phyloP scores from a whole-genome alignment of 2,329 filamentous ascomycete species.

The Lojkania enalia region DNA sequence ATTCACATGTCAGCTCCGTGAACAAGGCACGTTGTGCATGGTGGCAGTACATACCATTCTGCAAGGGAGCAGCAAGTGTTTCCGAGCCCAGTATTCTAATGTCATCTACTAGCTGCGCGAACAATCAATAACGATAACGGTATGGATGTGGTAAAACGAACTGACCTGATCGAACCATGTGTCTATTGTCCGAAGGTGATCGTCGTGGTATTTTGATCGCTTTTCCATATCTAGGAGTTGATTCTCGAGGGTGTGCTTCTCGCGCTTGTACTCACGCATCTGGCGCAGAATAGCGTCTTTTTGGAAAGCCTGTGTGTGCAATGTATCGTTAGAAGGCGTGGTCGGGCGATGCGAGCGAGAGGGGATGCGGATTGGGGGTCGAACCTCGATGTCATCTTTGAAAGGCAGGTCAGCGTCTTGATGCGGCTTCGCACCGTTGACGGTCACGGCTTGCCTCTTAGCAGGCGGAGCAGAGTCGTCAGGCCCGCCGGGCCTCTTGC shows the following conservation, averaged over 20 bases:
- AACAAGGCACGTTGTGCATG: too few relatives aligned
- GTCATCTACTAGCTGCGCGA: conserved; percentile 51
- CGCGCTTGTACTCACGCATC: conserved; percentile 97
- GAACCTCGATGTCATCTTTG: conserved; percentile 73
- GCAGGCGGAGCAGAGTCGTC: conserved; percentile 85
- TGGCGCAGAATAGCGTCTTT: conserved; percentile 97
- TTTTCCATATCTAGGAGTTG: conserved; percentile 81
- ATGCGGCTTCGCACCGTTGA: conserved; percentile 74
- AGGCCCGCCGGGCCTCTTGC: conserved; percentile 88
- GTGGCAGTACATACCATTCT: conserved; percentile 17
- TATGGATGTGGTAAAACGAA: conserved; percentile 19
- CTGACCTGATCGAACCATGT: conserved; percentile 91
- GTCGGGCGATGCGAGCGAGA: conserved; percentile 15
- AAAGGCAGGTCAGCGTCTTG: conserved; percentile 70
- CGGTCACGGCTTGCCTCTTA: conserved; percentile 76
- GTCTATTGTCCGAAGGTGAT: conserved; percentile 88
- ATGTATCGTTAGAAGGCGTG: conserved; percentile 35
- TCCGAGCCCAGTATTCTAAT: conserved; percentile 49
- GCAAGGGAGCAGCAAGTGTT: conserved; percentile 26
- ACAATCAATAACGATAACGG: conserved; percentile 27
- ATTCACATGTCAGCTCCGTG: too few relatives aligned
- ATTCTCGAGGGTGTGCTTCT: conserved; percentile 78
- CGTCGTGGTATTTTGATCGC: conserved; percentile 80
- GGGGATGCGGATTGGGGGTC: conserved; percentile 49
- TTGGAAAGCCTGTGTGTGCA: conserved; percentile 71